phyloP scores from a whole-genome alignment of 1,284 basidiomycete genomes.

The Puccinia coronata region DNA sequence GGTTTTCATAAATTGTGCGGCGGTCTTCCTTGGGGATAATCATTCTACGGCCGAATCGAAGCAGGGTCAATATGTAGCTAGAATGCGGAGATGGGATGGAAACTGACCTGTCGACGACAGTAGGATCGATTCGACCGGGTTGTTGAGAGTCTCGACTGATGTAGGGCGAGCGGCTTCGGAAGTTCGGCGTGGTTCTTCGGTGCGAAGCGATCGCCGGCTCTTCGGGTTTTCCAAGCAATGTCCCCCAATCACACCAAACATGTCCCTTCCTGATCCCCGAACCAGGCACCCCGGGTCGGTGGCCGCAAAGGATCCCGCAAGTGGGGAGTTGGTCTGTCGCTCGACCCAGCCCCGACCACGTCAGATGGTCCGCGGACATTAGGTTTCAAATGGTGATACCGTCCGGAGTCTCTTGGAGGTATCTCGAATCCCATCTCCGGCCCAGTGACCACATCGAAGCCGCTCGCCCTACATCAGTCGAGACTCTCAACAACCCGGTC shows the following conservation, averaged over 20 bases:
- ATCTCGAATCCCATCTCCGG: not conserved
- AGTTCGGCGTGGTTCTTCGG: not conserved
- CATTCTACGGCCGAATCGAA: conserved; percentile 51
- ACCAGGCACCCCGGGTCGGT: too few relatives aligned
- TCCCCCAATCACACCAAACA: too few relatives aligned
- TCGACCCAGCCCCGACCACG: too few relatives aligned
- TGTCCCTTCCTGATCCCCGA: too few relatives aligned
- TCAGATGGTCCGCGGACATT: too few relatives aligned
- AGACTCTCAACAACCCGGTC: conserved; percentile 16
- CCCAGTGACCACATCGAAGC: not conserved
- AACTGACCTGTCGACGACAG: not conserved
- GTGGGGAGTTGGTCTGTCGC: too few relatives aligned
- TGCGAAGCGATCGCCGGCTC: not conserved
- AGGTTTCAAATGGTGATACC: too few relatives aligned
- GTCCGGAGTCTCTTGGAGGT: too few relatives aligned
- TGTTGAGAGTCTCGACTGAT: conserved; percentile 27
- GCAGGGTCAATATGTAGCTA: not conserved
- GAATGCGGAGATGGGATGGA: not conserved
- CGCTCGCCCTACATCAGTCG: conserved; percentile 39
- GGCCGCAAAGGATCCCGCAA: too few relatives aligned
- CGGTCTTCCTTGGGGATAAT: conserved; percentile 58
- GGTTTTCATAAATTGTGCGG: conserved; percentile 71
- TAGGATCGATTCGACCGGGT: conserved; percentile 3
- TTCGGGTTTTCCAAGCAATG: too few relatives aligned
- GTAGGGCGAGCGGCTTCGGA: conserved; percentile 26